These are phyloP conservation scores for Discostella stelligeroides DNA, from an alignment of 108 stramenopile species.

Conservation along the genomic window DNA sequence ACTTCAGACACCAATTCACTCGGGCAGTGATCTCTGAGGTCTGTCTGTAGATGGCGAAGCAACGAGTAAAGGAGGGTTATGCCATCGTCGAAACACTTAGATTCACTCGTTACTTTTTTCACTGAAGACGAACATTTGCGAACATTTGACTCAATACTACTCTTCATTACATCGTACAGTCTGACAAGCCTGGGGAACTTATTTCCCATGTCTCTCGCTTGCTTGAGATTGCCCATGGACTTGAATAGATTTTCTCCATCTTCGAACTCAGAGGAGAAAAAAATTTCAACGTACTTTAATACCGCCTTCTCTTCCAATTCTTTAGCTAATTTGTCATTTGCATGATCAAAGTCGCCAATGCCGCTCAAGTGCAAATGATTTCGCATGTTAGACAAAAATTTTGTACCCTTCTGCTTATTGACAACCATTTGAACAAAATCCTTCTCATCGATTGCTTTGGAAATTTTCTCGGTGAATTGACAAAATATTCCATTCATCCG, in stretches of 20 bases:
- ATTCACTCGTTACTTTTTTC: slow-evolving; percentile 15
- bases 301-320: slow-evolving; percentile 3
- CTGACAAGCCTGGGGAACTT: slow-evolving; percentile 19
- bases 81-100: too few species aligned
- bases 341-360: not conserved
- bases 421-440: slow-evolving; percentile 23
- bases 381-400: slow-evolving; percentile 8
- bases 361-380: not conserved
- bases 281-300: slow-evolving; percentile 8
- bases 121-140: slow-evolving; percentile 12
- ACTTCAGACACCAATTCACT: slow-evolving; percentile 25
- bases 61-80: slow-evolving; percentile 8
- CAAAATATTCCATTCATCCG: slow-evolving; percentile 5
- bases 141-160: slow-evolving; percentile 13
- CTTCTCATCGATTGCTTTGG: slow-evolving; percentile 12
- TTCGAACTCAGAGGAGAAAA: slow-evolving; percentile 21
- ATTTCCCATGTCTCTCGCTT: slow-evolving; percentile 26
- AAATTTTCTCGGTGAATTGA: not conserved
- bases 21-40: slow-evolving; percentile 25
- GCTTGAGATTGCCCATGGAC: slow-evolving; percentile 39
- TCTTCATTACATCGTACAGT: slow-evolving; percentile 35
- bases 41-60: slow-evolving; percentile 25
- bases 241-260: slow-evolving; percentile 32
- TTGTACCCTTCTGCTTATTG: slow-evolving; percentile 7
- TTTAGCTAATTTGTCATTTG: slow-evolving; percentile 3